Evolutionary conservation across 1,284 basidiomycete genomes (phyloP), one percentile per base, ranked within the genome.

Genomic region (Marasmius sp.): DNA sequence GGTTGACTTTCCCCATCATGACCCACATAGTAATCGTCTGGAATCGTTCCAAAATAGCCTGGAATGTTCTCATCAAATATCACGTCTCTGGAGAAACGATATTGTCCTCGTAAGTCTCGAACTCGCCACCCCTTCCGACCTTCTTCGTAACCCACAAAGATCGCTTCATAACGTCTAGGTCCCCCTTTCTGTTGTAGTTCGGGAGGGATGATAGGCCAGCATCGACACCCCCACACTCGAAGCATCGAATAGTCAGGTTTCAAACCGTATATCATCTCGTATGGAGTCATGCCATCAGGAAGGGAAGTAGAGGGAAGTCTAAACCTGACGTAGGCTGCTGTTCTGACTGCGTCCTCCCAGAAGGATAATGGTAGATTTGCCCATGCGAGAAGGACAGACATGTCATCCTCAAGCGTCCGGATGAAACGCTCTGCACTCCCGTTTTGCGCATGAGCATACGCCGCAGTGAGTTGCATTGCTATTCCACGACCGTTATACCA

Each of bases 401-500:
- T 27, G 27, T 27, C 27, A 5, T 27, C 27, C 27, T 27, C 27
- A 27, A 27, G 27, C 5, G 27, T 27, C 5, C 27, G 27, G 27
- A 27, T 27, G 27, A 27, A 27, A 2, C 27, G 2, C 60, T 79
- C 74, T 7, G 68, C 67, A 20, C 72, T 71, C 0, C 77, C 73
- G 63, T 77, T 77, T 57, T 74, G 69, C 11, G 67, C 61, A 52
- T 73, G 72, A 1, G 69, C 67, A 65, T 75, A 71, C 0, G 72
- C 68, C 2, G 56, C 61, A 3, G 57, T 61, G 6, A 20, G 0
- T 8, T 58, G 49, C 5, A 20, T 43, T 4, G 14, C 5, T 41
- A 61, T 61, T 0, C 60, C 60, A 33, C 41, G n/a, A 1, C 38
- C 53, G 0, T 3, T 1, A 16, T 50, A 55, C 5, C 37, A 62